Evolutionary conservation across 768 basidiomycete genomes (phyloP).

Genomic region (Podaxis pistillaris): DNA sequence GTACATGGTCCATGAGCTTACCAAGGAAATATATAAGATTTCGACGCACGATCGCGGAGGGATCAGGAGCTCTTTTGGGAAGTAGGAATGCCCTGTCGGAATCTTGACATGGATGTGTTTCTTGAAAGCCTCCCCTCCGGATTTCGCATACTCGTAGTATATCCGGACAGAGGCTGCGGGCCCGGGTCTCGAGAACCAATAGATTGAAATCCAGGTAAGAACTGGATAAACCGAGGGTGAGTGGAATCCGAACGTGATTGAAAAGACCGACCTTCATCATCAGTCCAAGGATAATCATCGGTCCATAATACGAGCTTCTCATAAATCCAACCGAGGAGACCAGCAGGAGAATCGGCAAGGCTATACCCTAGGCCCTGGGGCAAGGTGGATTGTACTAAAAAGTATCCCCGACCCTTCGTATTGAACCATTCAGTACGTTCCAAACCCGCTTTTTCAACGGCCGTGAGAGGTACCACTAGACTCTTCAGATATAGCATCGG

Average conservation of each 20-base stretch:
- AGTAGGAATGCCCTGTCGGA: constrained; percentile 49
- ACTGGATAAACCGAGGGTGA: constrained; percentile 29
- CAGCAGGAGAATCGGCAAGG: constrained; percentile 57
- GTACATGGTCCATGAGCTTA: background rate
- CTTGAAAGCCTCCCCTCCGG: constrained; percentile 9
- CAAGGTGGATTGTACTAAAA: constrained; percentile 38
- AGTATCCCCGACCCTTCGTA: constrained; percentile 35
- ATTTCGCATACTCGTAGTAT: constrained; percentile 47
- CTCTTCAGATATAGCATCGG: constrained; percentile 27
- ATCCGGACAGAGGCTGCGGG: constrained; percentile 58
- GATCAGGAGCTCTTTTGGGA: constrained; percentile 45
- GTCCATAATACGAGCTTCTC: constrained; percentile 47
- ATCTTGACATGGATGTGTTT: constrained; percentile 24
- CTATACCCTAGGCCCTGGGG: constrained; percentile 55
- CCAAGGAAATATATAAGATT: background rate
- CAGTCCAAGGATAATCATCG: constrained; percentile 52
- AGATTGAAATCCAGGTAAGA: constrained; percentile 59
- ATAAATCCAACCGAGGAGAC: constrained; percentile 53
- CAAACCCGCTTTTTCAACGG: constrained; percentile 33
- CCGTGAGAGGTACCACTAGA: constrained; percentile 26
- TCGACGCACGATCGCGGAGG: constrained; percentile 31
- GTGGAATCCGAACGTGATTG: background rate
- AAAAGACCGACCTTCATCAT: constrained; percentile 44
- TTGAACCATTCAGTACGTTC: constrained; percentile 28
- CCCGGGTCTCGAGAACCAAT: constrained; percentile 56